Evolutionary conservation across 345 rosid genomes (phyloP), one percentile per base, ranked within the genome.

Genomic region (Litchi chinensis): DNA sequence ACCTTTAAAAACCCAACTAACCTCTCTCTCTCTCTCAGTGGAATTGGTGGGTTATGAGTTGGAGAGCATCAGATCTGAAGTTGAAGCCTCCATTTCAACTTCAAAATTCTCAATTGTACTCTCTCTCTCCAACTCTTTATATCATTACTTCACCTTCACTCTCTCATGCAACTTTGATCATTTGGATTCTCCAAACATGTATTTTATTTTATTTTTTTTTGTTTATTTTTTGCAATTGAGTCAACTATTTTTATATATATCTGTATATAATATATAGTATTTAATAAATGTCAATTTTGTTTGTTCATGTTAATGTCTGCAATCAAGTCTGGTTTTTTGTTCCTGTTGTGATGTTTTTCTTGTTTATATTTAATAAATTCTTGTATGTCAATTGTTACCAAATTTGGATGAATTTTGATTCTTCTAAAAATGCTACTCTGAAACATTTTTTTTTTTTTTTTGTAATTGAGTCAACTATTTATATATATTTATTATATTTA

Each of bases 51-150:
- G 41, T 44, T 64, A 24, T 44, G 16, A 10, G 69, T 28, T 64
- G 56, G 15, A 16, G n/a, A 15, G 78, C 13, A 41, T 65, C 78
- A n/a, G 78, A 75, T 75, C 78, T 75, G 71, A 48, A 32, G 10
- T 67, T 65, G 26, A 48, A 10, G 70, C 78, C 19, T 64, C 13
- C 15, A 46, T 60, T 32, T 65, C 12, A 75, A 46, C 10, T 48
- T 65, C 78, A 32, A 16, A 24, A 41, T 68, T 43, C 69, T 60
- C 40, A 74, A 74, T 24, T 43, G 56, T 62, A 64, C 60, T 6
- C 48, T 21, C 46, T 43, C 21, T 68, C 71, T 40, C n/a, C 71
- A n/a, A 10, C 56, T 43, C 13, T 68, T 65, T 6, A 16, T 16
- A 15, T 16, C 59, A 16, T 54, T 54, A 54, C n/a, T 54, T 54